Evolutionary conservation across 1,284 basidiomycete genomes (phyloP).

Genomic region (Schizopora paradoxa): DNA sequence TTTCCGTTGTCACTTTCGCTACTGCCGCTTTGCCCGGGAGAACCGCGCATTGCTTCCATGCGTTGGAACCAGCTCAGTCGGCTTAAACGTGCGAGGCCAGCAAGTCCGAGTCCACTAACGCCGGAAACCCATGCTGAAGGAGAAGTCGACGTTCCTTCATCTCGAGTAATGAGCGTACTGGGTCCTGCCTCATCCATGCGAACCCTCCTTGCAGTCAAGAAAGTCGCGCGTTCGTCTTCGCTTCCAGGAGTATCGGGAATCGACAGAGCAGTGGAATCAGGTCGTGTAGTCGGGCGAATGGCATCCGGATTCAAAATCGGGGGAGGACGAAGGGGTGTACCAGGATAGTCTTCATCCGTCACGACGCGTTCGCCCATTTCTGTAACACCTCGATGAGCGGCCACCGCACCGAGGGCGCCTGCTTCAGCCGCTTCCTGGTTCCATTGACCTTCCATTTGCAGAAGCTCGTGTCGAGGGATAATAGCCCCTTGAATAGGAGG

Average conservation of each 20-base stretch:
- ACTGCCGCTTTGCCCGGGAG: neutral
- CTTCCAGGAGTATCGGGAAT: conserved; percentile 9
- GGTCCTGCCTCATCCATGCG: conserved; percentile 15
- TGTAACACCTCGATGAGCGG: conserved; percentile 5
- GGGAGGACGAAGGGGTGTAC: conserved; percentile 15
- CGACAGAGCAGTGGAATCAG: conserved; percentile 11
- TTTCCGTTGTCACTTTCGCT: neutral
- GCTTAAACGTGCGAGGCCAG: conserved; percentile 16
- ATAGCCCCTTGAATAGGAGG: conserved; percentile 10
- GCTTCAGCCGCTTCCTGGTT: conserved; percentile 6
- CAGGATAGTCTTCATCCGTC: conserved; percentile 1
- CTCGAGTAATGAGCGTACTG: conserved; percentile 7
- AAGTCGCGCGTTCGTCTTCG: conserved; percentile 19
- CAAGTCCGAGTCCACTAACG: conserved; percentile 12
- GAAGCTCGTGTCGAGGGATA: conserved; percentile 11
- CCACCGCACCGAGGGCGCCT: neutral
- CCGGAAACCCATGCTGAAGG: conserved; percentile 14
- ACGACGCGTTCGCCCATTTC: conserved; percentile 16
- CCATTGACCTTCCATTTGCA: conserved; percentile 17
- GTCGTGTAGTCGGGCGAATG: neutral
- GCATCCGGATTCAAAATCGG: conserved; percentile 2
- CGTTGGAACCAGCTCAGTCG: conserved; percentile 21
- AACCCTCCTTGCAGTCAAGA: conserved; percentile 19
- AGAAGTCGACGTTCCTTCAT: neutral
- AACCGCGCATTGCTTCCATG: conserved; percentile 12